Percentiles rank a stretch among this genome's conserved stretches.
These are phyloP conservation scores for Leccinum disarticulatum DNA, from an alignment of 768 basidiomycete genomes.

Conservation along the genomic window DNA sequence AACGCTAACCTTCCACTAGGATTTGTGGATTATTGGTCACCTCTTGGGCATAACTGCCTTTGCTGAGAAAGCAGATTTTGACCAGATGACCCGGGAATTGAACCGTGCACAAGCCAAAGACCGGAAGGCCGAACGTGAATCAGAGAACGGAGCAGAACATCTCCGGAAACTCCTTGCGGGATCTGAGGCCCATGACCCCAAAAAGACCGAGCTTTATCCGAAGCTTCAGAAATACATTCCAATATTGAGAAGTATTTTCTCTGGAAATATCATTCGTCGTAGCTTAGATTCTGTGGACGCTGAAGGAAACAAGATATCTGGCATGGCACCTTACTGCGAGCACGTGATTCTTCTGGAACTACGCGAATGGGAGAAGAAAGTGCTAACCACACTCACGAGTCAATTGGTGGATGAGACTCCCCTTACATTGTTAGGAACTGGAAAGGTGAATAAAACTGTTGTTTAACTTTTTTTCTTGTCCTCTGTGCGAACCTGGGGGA, in stretches of 20 bases:
- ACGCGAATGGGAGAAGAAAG: constrained; percentile 5
- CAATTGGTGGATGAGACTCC: neutral
- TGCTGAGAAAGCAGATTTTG: too few relatives aligned
- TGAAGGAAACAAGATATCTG: neutral
- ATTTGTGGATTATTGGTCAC: constrained; percentile 7
- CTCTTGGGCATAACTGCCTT: neutral
- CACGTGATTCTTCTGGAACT: constrained; percentile 4
- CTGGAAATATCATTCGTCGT: neutral
- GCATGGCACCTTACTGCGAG: neutral
- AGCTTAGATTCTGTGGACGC: constrained; percentile 4
- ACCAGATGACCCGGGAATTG: neutral
- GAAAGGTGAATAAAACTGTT: too few relatives aligned
- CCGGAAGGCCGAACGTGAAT: neutral
- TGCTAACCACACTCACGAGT: neutral
- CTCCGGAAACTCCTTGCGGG: too few relatives aligned
- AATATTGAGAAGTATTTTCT: neutral
- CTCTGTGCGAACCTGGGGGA: too few relatives aligned
- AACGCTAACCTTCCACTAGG: neutral
- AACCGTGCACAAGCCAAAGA: constrained; percentile 1
- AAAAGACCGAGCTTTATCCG: neutral
- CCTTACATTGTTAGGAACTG: too few relatives aligned
- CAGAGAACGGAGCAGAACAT: too few relatives aligned
- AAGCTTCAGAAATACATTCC: neutral
- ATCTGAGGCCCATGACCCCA: neutral
- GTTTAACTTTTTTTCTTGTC: neutral